Evolutionary conservation across 257 asterid genomes (phyloP).

Genomic region (Striga asiatica): DNA sequence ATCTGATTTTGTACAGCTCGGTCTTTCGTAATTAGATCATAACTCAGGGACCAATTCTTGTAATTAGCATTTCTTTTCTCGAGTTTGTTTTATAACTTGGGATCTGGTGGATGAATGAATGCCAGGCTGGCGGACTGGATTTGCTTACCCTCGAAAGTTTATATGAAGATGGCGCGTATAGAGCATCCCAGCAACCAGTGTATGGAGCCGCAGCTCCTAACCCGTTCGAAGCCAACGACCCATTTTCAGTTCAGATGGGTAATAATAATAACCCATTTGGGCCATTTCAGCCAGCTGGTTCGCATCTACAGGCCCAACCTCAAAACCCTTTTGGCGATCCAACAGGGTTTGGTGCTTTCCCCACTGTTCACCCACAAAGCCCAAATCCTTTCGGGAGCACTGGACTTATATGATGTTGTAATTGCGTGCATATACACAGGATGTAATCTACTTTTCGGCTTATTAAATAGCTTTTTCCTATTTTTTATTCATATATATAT

Average conservation of each 20-base stretch:
- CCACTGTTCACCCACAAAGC: constrained; percentile 45
- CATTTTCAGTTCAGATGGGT: constrained; percentile 41
- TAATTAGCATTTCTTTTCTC: neutral
- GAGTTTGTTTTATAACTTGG: constrained; percentile 9
- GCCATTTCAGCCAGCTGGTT: constrained; percentile 52
- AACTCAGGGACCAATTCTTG: neutral
- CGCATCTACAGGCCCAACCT: constrained; percentile 47
- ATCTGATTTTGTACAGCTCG: too few relatives aligned
- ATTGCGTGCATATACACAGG: too few relatives aligned
- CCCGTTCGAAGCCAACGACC: constrained; percentile 78
- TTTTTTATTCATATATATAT: too few relatives aligned
- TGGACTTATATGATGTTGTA: constrained; percentile 48
- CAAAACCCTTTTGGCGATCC: constrained; percentile 83
- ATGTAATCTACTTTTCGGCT: too few relatives aligned
- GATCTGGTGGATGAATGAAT: too few relatives aligned
- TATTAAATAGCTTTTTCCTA: too few relatives aligned
- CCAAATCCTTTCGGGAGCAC: constrained; percentile 72
- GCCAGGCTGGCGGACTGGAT: constrained; percentile 98
- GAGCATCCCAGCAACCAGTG: constrained; percentile 80
- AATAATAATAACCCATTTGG: constrained; percentile 73
- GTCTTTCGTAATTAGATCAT: too few relatives aligned
- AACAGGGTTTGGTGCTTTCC: constrained; percentile 54
- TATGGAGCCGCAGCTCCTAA: constrained; percentile 91
- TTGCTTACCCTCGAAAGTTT: constrained; percentile 72
- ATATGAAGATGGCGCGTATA: constrained; percentile 78